Conservation (phyloP, 495 filamentous ascomycete genomes). For the Achaetomiella virescens region DNA sequence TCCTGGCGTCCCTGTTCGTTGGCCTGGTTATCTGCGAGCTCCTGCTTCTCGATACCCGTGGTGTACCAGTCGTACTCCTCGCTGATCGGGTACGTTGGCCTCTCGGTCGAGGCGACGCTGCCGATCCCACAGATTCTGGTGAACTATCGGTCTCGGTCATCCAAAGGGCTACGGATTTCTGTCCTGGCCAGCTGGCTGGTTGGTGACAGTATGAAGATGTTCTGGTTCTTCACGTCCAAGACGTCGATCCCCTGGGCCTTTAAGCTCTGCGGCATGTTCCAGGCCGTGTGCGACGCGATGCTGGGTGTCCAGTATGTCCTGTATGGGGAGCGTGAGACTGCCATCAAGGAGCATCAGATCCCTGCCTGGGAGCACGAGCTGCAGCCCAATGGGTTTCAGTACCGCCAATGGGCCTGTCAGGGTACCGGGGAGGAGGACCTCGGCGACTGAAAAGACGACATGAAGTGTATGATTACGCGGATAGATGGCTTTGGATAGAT, state of each 20-base stretch:
- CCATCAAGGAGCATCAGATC: slow-evolving; percentile 19
- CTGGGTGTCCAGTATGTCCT: slow-evolving; percentile 81
- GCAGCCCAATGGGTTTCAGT: slow-evolving; percentile 4
- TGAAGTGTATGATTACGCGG: slow-evolving; percentile 5
- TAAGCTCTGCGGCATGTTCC: slow-evolving; percentile 87
- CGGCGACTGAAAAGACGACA: slow-evolving; percentile 32
- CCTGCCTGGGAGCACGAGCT: slow-evolving; percentile 10
- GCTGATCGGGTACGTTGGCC: slow-evolving; percentile 73
- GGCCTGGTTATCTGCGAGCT: slow-evolving; percentile 63
- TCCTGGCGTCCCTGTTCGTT: slow-evolving; percentile 65
- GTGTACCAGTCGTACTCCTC: slow-evolving; percentile 61
- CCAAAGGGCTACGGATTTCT: slow-evolving; percentile 82
- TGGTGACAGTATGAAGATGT: slow-evolving; percentile 93
- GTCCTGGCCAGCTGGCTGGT: slow-evolving; percentile 83
- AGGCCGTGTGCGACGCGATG: slow-evolving; percentile 76
- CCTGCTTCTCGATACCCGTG: slow-evolving; percentile 54
- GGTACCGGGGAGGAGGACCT: slow-evolving; percentile 32
- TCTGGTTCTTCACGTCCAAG: slow-evolving; percentile 76
- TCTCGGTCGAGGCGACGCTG: slow-evolving; percentile 81
- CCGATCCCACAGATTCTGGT: slow-evolving; percentile 83
- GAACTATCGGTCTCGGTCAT: slow-evolving; percentile 71
- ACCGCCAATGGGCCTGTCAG: slow-evolving; percentile 27
- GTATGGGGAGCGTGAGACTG: slow-evolving; percentile 56
- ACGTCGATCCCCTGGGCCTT: slow-evolving; percentile 78
- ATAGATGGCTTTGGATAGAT: neutral